Percentiles rank a stretch among this genome's conserved stretches.
Evolutionary conservation across 768 basidiomycete genomes (phyloP).

Genomic region (Mycena rosella): DNA sequence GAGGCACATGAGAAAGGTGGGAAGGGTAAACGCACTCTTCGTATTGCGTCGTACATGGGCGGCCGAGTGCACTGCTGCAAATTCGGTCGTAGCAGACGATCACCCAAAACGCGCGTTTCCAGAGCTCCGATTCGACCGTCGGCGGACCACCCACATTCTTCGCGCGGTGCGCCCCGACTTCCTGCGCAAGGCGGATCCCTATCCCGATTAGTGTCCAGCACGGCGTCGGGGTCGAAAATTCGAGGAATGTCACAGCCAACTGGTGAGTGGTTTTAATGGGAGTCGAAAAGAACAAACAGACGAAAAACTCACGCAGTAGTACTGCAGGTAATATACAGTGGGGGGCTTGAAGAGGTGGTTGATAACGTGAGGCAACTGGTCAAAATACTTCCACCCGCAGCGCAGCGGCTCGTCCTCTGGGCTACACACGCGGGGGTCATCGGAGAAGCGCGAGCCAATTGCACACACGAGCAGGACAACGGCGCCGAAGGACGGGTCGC

Average conservation of each 20-base stretch:
- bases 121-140: conserved; percentile 72
- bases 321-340: conserved; percentile 19
- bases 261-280: conserved; percentile 64
- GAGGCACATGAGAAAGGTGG: too few relatives aligned
- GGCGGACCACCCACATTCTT: too few relatives aligned
- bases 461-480: too few relatives aligned
- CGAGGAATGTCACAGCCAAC: too few relatives aligned
- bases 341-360: conserved; percentile 18
- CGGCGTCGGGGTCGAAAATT: conserved; percentile 68
- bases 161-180: conserved; percentile 32
- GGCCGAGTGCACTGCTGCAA: too few relatives aligned
- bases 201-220: conserved; percentile 78
- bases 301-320: conserved; percentile 19
- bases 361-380: conserved; percentile 8
- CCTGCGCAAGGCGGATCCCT: conserved; percentile 31
- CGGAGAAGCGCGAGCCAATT: conserved; percentile 25
- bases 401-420: conserved; percentile 33
- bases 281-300: conserved; percentile 53
- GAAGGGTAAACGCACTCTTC: too few relatives aligned
- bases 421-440: conserved; percentile 57
- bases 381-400: conserved; percentile 31
- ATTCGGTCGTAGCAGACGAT: too few relatives aligned
- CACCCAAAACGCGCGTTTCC: conserved; percentile 64
- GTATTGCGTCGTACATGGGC: too few relatives aligned
- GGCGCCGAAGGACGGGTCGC: too few relatives aligned